Conservation (phyloP, 1,284 basidiomycete species). For the Tranzscheliella williamsii region DNA sequence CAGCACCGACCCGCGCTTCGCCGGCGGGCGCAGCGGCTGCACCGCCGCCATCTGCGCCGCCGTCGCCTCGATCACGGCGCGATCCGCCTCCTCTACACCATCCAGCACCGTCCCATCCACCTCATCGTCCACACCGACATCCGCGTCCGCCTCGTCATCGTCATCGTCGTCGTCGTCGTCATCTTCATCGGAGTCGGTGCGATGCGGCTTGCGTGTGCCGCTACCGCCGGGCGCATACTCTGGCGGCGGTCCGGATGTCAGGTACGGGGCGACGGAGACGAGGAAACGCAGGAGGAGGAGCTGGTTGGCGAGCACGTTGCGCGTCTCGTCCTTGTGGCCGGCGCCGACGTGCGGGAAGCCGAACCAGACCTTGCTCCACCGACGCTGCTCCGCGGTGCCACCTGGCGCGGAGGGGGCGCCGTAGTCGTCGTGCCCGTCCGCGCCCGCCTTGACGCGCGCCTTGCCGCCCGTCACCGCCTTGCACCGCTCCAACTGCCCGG, state of each 20-base stretch:
- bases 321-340: conserved; percentile 89
- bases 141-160: conserved; percentile 4
- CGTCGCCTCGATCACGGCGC: conserved; percentile 34
- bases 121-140: not conserved
- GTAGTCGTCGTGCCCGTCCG: not conserved
- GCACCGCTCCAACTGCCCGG: conserved; percentile 72
- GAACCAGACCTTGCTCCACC: conserved; percentile 82
- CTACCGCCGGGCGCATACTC: conserved; percentile 29
- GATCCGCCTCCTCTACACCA: conserved; percentile 27
- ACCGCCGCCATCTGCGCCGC: conserved; percentile 64
- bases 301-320: conserved; percentile 91
- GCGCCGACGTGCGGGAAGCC: conserved; percentile 98
- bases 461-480: conserved; percentile 59
- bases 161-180: conserved; percentile 16
- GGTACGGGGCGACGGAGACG: conserved; percentile 70
- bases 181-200: conserved; percentile 21
- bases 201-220: conserved; percentile 33
- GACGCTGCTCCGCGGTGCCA: conserved; percentile 40
- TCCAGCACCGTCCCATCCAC: not conserved
- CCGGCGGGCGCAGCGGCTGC: conserved; percentile 48
- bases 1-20: conserved; percentile 69
- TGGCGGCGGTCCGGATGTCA: conserved; percentile 63
- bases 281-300: conserved; percentile 83
- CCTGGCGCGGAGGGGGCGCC: not conserved
- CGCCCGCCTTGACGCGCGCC: not conserved